These are phyloP conservation scores for Xylaria multiplex DNA, from an alignment of 2,329 filamentous ascomycete species.

Conservation along the genomic window DNA sequence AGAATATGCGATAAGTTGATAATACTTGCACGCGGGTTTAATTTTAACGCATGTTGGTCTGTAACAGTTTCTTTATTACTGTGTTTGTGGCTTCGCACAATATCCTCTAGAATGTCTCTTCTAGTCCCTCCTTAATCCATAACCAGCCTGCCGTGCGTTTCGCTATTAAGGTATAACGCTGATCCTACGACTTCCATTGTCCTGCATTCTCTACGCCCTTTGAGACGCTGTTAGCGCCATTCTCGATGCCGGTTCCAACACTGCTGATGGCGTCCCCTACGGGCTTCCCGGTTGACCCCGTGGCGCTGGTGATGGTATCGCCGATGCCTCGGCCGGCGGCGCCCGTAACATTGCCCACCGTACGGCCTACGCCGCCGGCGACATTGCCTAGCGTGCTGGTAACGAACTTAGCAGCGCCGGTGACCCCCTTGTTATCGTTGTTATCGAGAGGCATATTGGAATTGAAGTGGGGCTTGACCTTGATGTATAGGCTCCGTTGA, in stretches of 20 bases:
- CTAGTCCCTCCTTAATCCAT: background rate
- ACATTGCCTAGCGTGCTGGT: constrained; percentile 49
- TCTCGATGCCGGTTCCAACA: constrained; percentile 56
- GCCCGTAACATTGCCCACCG: constrained; percentile 50
- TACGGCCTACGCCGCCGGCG: constrained; percentile 47
- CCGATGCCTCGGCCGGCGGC: constrained; percentile 57
- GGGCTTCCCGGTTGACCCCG: constrained; percentile 57
- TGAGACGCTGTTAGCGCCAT: constrained; percentile 55
- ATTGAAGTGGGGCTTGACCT: background rate
- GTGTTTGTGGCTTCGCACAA: background rate
- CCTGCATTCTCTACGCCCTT: constrained; percentile 58
- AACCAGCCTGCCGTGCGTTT: background rate
- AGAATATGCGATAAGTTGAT: background rate
- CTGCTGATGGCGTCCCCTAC: constrained; percentile 59
- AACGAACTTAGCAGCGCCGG: constrained; percentile 50
- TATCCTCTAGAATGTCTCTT: background rate
- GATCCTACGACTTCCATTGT: constrained; percentile 36
- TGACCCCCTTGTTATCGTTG: constrained; percentile 46
- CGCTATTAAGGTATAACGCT: too few relatives aligned
- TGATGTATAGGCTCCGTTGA: background rate
- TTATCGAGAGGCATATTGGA: constrained; percentile 47
- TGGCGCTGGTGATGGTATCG: constrained; percentile 57
- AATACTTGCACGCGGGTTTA: background rate
- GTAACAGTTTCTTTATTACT: background rate
- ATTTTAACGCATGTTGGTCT: constrained; percentile 15